Base-by-base conservation (phyloP, 495 filamentous ascomycete genomes). In the Haplographium delicatum region DNA sequence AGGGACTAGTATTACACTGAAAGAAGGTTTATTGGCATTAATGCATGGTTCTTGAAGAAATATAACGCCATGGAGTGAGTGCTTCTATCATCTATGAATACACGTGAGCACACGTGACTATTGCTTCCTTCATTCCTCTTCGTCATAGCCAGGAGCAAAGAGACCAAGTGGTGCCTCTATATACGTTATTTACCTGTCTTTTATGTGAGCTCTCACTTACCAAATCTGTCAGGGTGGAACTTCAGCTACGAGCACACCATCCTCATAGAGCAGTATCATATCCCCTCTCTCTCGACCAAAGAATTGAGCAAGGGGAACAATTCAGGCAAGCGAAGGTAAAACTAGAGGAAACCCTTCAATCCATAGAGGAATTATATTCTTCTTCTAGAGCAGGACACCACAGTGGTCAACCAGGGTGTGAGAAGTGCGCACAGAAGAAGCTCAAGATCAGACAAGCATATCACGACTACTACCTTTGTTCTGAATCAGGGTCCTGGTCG, bases 401-500 rank as follows among this genome's bases (percentile, higher is more conserved):
- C 60, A 43, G 59, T 55, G 45, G 57, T 47, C 39, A 60, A 58
- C 34, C 33, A 51, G 2, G 31, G 27, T 47, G 62, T 58, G 18
- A 57, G 56, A 45, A 58, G 63, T 60, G 61, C 52, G 24, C 57
- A 47, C 23, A 60, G 53, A 54, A 50, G 62, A 57, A 60, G 54
- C 13, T 50, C 30, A 16, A 37, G 54, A 54, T 63, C 57, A 47
- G 44, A 58, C 34, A 60, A 58, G 60, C 59, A 37, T 42, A 61
- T 54, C 37, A 47, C 44, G 39, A 54, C 15, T 30, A 67, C 62
- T 57, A 58, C 57, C 33, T 64, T 48, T 35, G 52, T 35, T 2
- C 47, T 59, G 24, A 67, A 28, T 52, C 51, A 44, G 43, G 54
- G 44, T 19, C 47, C 2, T 62, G 55, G 55, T 46, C 48, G 15